Conservation (phyloP, 768 basidiomycete genomes). For the Aureoboletus auriporus region DNA sequence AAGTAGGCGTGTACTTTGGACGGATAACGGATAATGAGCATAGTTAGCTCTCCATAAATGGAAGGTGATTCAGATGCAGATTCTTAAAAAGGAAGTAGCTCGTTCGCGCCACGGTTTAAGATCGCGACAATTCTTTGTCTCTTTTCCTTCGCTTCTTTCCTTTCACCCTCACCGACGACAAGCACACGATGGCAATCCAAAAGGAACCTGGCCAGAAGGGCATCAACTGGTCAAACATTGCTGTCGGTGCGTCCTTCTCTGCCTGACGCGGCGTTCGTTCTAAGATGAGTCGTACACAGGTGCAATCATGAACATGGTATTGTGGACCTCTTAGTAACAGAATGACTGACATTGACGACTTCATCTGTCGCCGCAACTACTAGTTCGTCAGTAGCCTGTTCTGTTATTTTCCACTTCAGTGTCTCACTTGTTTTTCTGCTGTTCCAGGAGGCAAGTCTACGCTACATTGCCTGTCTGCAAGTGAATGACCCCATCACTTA, state of each 20-base stretch:
- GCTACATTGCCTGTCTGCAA: background rate
- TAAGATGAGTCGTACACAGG: slow-evolving; percentile 41
- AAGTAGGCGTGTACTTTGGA: slow-evolving; percentile 20
- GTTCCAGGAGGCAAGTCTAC: slow-evolving; percentile 64
- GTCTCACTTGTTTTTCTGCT: slow-evolving; percentile 11
- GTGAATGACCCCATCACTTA: slow-evolving; percentile 29
- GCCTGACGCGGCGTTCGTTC: slow-evolving; percentile 12
- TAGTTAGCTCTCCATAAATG: background rate
- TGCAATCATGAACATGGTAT: slow-evolving; percentile 98
- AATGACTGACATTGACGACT: slow-evolving; percentile 6
- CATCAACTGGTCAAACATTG: slow-evolving; percentile 92
- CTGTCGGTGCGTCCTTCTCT: slow-evolving; percentile 63
- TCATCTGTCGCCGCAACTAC: background rate
- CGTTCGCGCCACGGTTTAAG: slow-evolving; percentile 4
- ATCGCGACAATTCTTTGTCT: slow-evolving; percentile 2
- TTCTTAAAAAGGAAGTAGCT: slow-evolving; percentile 3
- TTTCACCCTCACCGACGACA: slow-evolving; percentile 13
- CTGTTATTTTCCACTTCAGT: background rate
- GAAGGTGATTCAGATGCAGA: background rate
- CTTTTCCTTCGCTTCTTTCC: slow-evolving; percentile 6
- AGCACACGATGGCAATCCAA: slow-evolving; percentile 65
- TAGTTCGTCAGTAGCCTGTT: slow-evolving; percentile 43
- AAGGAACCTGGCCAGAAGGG: slow-evolving; percentile 90
- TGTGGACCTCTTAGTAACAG: slow-evolving; percentile 30
- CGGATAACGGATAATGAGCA: slow-evolving; percentile 2